Percentiles rank a stretch among this genome's conserved stretches.
Conservation (phyloP, 495 filamentous ascomycete genomes). For the Aspergillus ostianus region DNA sequence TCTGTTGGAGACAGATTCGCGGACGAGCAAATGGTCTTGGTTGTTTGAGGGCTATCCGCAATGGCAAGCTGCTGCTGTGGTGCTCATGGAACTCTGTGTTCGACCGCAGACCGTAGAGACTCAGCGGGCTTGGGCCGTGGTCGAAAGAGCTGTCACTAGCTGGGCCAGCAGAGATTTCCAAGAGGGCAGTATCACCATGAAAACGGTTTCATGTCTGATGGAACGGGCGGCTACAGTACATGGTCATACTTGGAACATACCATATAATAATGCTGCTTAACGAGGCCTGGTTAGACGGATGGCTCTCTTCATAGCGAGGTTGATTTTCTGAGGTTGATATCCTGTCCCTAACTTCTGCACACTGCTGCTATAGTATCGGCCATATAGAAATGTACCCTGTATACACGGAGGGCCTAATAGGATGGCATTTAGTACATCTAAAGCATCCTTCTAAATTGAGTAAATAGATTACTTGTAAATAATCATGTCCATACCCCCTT, state of each 20-base stretch:
- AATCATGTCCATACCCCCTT: neutral
- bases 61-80: constrained; percentile 71
- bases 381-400: neutral
- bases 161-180: constrained; percentile 4
- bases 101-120: constrained; percentile 57
- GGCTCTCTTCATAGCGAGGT: no score
- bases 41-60: constrained; percentile 75
- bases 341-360: no score
- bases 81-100: constrained; percentile 63
- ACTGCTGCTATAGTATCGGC: no score
- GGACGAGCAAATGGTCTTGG: constrained; percentile 68
- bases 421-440: no score
- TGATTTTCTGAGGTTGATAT: no score
- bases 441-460: no score
- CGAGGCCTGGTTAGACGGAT: no score
- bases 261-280: no score
- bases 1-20: constrained; percentile 55
- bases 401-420: no score
- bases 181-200: neutral
- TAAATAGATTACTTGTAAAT: neutral
- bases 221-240: neutral
- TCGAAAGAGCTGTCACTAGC: constrained; percentile 25
- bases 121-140: constrained; percentile 68
- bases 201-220: neutral
- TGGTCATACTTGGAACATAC: no score